phyloP scores from a whole-genome alignment of 208 protist species.

The Herpetomonas muscarum region DNA sequence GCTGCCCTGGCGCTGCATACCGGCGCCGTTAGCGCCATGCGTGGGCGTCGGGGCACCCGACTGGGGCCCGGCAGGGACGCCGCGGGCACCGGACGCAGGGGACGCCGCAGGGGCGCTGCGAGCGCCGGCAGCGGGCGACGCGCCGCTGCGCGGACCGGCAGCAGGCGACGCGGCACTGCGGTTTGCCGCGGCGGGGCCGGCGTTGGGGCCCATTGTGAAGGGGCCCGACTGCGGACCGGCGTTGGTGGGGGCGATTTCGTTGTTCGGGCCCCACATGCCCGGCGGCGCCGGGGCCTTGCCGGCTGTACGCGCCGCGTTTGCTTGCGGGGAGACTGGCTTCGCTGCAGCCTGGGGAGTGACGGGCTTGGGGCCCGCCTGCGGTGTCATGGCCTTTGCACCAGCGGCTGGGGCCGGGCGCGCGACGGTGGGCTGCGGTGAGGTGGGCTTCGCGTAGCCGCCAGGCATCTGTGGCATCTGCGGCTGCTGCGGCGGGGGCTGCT shows the following conservation, averaged over 20 bases:
- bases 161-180: neutral
- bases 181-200: neutral
- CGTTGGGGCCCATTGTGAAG: conserved; percentile 2
- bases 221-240: neutral
- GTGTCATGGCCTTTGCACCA: neutral
- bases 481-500: neutral
- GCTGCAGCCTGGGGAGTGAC: neutral
- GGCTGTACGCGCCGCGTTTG: neutral
- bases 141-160: neutral
- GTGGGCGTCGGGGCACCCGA: too few species aligned
- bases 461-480: neutral
- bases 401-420: neutral
- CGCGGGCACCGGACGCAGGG: too few species aligned
- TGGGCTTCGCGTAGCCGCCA: neutral
- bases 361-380: neutral
- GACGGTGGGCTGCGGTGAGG: too few species aligned
- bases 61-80: too few species aligned
- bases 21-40: conserved; percentile 2
- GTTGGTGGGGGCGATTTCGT: conserved; percentile 8
- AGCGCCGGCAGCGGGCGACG: neutral
- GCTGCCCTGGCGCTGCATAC: conserved; percentile 6
- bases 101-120: conserved; percentile 1
- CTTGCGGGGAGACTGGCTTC: neutral
- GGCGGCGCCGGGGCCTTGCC: conserved; percentile 3
- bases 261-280: conserved; percentile 16